phyloP scores from a whole-genome alignment of 352 stramenopile species.

The Phytophthora podocarpi region DNA sequence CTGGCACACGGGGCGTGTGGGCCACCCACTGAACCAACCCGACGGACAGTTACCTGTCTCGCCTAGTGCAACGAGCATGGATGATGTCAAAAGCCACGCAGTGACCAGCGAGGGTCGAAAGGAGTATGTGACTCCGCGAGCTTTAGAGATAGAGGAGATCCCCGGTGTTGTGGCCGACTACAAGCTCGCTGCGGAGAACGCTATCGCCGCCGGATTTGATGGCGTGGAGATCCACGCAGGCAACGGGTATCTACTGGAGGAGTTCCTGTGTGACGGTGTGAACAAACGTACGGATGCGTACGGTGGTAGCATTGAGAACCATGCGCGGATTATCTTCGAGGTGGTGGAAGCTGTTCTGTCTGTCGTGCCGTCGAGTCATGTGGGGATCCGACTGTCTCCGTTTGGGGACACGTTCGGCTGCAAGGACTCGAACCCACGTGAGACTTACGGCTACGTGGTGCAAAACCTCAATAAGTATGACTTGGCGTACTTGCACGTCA shows the following conservation, averaged over 20 bases:
- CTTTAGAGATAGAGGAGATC: too few relatives aligned
- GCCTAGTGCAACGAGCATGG: not conserved
- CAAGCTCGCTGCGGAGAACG: too few relatives aligned
- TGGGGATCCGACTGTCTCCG: not conserved
- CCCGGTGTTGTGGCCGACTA: too few relatives aligned
- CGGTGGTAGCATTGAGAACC: conserved; percentile 74
- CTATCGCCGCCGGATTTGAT: too few relatives aligned
- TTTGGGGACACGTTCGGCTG: conserved; percentile 22
- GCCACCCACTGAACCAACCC: conserved; percentile 58
- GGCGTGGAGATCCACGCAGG: conserved; percentile 10
- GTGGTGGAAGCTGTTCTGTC: conserved; percentile 45
- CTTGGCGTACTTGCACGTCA: conserved; percentile 44
- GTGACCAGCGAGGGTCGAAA: not conserved
- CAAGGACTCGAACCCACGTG: conserved; percentile 31
- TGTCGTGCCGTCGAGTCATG: conserved; percentile 17
- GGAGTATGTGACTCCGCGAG: conserved; percentile 41
- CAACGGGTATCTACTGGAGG: conserved; percentile 14
- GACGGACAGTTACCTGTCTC: conserved; percentile 33
- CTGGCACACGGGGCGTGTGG: conserved; percentile 75
- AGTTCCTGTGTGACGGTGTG: conserved; percentile 16
- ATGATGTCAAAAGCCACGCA: not conserved
- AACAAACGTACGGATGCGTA: conserved; percentile 15
- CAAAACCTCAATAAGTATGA: conserved; percentile 31
- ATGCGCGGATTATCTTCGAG: conserved; percentile 58
- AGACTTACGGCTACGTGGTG: conserved; percentile 32